Base-by-base conservation (phyloP, 2,329 filamentous ascomycete species). In the Ophiostoma triangulosporum region DNA sequence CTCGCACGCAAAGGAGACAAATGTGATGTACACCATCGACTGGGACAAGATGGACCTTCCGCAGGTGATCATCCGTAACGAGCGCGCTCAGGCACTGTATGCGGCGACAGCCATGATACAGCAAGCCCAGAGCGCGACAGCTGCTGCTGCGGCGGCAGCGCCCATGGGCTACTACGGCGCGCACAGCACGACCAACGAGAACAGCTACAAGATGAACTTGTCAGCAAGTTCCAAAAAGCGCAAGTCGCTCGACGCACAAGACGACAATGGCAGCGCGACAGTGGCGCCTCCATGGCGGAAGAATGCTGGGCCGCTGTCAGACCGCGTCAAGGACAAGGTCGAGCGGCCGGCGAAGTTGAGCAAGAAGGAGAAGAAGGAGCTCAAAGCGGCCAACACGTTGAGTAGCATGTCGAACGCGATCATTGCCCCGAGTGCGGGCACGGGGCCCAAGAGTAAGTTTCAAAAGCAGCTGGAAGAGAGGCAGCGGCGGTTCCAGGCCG, bases 41-140 rank as follows among this genome's bases (percentile, higher is more conserved):
- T 98, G 93, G 93, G 78, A 85, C 58, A 76, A 71, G 26, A 78
- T 94, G 72, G 87, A 86, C 40, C 73, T 96, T 14, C 93, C 93
- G 6, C 91, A 97, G 68, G 75, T 87, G 58, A 74, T 96, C 68
- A 83, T 96, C 58, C 78, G 78, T 64, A 77, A 78, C 60, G 87
- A 89, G 67, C 84, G 80, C 60, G 70, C 53, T 2, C 60, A 56
- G 57, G 63, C 53, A 17, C 51, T 58, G 17, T 40, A 54, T 3
- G 48, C 58, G 2, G 56, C 56, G 2, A 54, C 54, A 7, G 52
- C 54, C 22, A 32, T 54, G 8, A 45, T 50, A 2, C 54, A 56
- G 33, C 43, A 46, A 2, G 50, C 55, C 26, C 33, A 40, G 7
- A 54, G 56, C n/a, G n/a, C n/a, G n/a, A n/a, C n/a, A n/a, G n/a